Evolutionary conservation across 345 rosid species (phyloP), one percentile per base, ranked within the genome.

Genomic region (Gossypium raimondii): DNA sequence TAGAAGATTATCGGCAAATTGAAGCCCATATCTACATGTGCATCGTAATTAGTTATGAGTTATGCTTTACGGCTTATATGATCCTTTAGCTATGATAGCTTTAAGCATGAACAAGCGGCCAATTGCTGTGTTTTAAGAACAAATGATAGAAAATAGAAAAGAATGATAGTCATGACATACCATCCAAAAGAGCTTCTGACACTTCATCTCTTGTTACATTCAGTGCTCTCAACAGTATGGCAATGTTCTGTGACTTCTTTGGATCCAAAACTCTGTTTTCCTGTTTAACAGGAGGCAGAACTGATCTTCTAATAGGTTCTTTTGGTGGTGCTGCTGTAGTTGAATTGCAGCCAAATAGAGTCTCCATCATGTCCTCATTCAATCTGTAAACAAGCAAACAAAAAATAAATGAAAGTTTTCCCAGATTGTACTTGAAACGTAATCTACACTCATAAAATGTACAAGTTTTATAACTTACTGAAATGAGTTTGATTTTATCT

Each of bases 301-400:
- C 86, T 48, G 95, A 86, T 77, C 81, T 90, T 82, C 89, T 85
- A 29, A 80, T 75, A 24, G 89, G 78, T 72, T 89, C 97, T 79
- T 87, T 94, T 22, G 89, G 89, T 48, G 47, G 89, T 48, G 93
- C 81, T 79, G 67, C 89, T 12, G 83, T 70, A 5, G 97, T 34
- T 34, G 41, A 83, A 77, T 89, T 89, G 87, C 90, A 94, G 72
- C 97, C 95, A 77, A 94, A 92, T 38, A 94, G 88, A 74, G 88
- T 89, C 89, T 94, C 98, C 97, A 94, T 94, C 86, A 91, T 85
- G 81, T 91, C 95, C 84, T 94, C 98, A 75, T 94, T 94, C 82
- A 94, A 81, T 78, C 97, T 94, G 71, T 72, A 67, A 60, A 67
- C 52, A 75, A 58, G 2, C 1, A 20, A 11, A 7, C 20, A 11